Evolutionary conservation across 1,139 yeast genomes (phyloP).

Genomic region (Meyerozyma guilliermondii): DNA sequence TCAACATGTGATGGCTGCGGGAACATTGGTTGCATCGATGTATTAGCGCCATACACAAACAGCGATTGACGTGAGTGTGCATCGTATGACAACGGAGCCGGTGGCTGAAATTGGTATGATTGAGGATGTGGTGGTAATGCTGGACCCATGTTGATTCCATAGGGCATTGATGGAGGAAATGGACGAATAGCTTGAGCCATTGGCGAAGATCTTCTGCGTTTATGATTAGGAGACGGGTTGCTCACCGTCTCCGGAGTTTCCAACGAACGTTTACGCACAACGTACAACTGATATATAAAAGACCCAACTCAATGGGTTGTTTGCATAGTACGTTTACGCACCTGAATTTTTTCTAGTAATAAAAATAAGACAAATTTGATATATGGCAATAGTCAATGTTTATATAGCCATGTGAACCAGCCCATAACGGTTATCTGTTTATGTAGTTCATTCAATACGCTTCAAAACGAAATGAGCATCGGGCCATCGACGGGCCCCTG

Average conservation of each 20-base stretch:
- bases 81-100: background rate
- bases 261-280: slow-evolving; percentile 1
- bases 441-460: background rate
- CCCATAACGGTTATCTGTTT: background rate
- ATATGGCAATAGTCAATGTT: background rate
- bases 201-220: background rate
- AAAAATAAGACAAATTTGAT: background rate
- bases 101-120: slow-evolving; percentile 2
- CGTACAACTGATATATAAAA: background rate
- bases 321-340: background rate
- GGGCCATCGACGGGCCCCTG: slow-evolving; percentile 2
- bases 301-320: background rate
- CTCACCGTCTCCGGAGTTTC: background rate
- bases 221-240: slow-evolving; percentile 1
- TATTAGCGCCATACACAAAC: slow-evolving; percentile 3
- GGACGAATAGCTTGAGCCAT: background rate
- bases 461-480: slow-evolving; percentile 2
- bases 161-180: background rate
- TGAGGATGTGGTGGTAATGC: slow-evolving; percentile 4
- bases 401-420: background rate
- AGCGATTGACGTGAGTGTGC: slow-evolving; percentile 1
- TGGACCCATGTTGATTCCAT: background rate
- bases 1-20: slow-evolving; percentile 1
- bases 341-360: background rate
- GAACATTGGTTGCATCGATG: background rate